Evolutionary conservation across 371 early-diverging fungal genomes (phyloP).

Genomic region (Saksenaea oblongispora): DNA sequence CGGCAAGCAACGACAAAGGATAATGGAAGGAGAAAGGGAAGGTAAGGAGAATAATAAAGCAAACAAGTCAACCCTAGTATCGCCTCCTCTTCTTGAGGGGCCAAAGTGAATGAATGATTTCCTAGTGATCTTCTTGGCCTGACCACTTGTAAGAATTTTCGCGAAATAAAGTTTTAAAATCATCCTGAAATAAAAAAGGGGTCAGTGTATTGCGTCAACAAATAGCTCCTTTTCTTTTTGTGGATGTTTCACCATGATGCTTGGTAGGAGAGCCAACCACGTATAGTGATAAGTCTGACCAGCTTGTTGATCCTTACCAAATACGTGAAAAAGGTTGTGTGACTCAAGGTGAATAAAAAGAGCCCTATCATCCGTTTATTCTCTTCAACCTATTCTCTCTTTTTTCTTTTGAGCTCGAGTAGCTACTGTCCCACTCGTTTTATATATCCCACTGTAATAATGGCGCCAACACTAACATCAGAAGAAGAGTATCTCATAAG

Average conservation of each 20-base stretch:
- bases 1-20: neutral
- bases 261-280: neutral
- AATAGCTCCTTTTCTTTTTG: slow-evolving; percentile 1
- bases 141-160: neutral
- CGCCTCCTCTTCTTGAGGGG: neutral
- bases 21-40: neutral
- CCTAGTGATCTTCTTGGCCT: neutral
- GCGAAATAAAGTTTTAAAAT: neutral
- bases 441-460: slow-evolving; percentile 13
- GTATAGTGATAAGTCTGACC: neutral
- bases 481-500: slow-evolving; percentile 61
- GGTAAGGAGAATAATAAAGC: neutral
- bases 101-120: neutral
- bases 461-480: slow-evolving; percentile 26
- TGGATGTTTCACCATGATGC: neutral
- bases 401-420: neutral
- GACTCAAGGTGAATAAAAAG: neutral
- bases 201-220: neutral
- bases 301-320: neutral
- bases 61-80: neutral
- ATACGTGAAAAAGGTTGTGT: neutral
- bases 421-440: slow-evolving; percentile 1
- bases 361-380: neutral
- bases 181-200: neutral
- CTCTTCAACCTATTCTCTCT: neutral